Evolutionary conservation across 805 yeast genomes (phyloP), one percentile per base, ranked within the genome.

Genomic region (Tetrapisispora namnaoensis): DNA sequence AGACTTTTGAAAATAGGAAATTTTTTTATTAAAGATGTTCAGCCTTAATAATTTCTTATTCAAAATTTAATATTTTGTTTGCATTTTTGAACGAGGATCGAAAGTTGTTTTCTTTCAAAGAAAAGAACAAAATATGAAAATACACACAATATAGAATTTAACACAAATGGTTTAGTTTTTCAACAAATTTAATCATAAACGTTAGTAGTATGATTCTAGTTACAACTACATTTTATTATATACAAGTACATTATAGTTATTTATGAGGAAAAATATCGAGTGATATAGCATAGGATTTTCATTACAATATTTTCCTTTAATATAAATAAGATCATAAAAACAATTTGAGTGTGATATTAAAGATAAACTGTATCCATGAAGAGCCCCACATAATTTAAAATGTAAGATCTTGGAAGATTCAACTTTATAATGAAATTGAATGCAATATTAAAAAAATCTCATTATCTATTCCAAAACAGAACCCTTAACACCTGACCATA

Each of bases 401-500:
- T 11, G 27, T 13, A 20, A 17, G 20, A 17, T 28, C 9, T 18
- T 18, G 20, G 21, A 3, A 8, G 38, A 36, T 36, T 36, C 18
- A 20, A 8, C 14, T 17, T 18, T 3, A 16, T 28, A 28, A 42
- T 42, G 17, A 22, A 42, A 42, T 42, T 30, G 16, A 13, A 42
- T 42, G 44, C 44, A 42, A 30, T 7, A 17, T 18, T 42, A 6
- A 6, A 22, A 41, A 28, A 16, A 18, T 28, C 28, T 17, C 37
- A 42, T 30, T 2, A 22, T 32, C 45, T 50, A 56, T 45, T 54
- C 54, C 30, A 59, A 48, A 14, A 62, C 38, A 30, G 55, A 37
- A 34, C 63, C 58, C 72, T 91, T 91, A 61, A 84, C 62, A 44
- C 84, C 91, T 73, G 95, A 83, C 99, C 99, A 91, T 36, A 79